These are phyloP conservation scores for Cryptococcus sp. DNA, from an alignment of 1,284 basidiomycete genomes.

Conservation along the genomic window DNA sequence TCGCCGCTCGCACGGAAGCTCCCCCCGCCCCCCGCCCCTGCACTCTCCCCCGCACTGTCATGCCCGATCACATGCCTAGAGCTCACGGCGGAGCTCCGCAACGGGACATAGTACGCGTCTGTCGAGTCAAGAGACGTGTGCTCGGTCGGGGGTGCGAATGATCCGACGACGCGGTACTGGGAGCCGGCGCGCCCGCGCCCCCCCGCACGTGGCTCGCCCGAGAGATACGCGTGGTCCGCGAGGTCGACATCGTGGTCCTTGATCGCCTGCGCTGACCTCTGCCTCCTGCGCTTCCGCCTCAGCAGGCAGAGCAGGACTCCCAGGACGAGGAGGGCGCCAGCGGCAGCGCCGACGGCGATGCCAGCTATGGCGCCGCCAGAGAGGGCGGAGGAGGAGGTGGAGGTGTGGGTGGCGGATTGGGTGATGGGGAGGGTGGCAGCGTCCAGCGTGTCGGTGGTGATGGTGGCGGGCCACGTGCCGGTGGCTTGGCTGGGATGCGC, in stretches of 20 bases:
- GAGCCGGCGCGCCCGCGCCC: too few species aligned
- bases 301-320: slow-evolving; percentile 22
- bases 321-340: slow-evolving; percentile 13
- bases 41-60: too few species aligned
- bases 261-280: slow-evolving; percentile 3
- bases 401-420: slow-evolving; percentile 3
- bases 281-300: slow-evolving; percentile 19
- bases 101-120: too few species aligned
- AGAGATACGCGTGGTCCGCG: not conserved
- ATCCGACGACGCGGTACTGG: slow-evolving; percentile 6
- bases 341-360: slow-evolving; percentile 26
- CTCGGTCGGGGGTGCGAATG: not conserved
- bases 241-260: not conserved
- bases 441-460: slow-evolving; percentile 24
- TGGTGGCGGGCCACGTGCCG: slow-evolving; percentile 25
- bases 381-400: not conserved
- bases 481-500: slow-evolving; percentile 11
- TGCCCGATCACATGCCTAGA: too few species aligned
- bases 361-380: slow-evolving; percentile 31
- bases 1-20: too few species aligned
- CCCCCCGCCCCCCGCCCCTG: too few species aligned
- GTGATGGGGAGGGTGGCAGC: slow-evolving; percentile 22
- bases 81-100: too few species aligned
- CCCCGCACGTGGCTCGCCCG: too few species aligned
- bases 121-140: too few species aligned